phyloP scores from a whole-genome alignment of 2,329 filamentous ascomycete genomes.

The Cordyceps tenuipes region DNA sequence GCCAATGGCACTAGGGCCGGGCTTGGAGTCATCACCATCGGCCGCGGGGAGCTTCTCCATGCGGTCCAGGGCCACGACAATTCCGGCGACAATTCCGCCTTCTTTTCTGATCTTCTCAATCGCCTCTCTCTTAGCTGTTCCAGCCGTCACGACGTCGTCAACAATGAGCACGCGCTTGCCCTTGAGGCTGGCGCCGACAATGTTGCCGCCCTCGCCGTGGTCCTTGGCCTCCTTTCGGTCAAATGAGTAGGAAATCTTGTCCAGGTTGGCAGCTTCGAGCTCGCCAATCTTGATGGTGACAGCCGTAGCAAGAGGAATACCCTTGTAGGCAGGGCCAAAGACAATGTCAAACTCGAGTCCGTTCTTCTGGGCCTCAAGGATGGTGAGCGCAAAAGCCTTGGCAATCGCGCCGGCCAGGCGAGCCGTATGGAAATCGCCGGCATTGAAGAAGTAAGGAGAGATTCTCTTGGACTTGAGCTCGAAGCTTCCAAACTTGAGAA shows the following conservation, averaged over 20 bases:
- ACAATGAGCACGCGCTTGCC: slow-evolving; percentile 84
- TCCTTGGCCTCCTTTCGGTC: slow-evolving; percentile 96
- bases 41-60: slow-evolving; percentile 68
- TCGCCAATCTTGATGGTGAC: slow-evolving; percentile 68
- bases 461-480: slow-evolving; percentile 85
- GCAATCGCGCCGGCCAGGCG: slow-evolving; percentile 70
- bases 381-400: slow-evolving; percentile 67
- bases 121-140: slow-evolving; percentile 87
- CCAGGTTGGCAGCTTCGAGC: slow-evolving; percentile 58
- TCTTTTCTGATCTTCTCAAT: slow-evolving; percentile 81
- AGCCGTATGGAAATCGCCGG: slow-evolving; percentile 79
- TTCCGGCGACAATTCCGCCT: slow-evolving; percentile 76
- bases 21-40: slow-evolving; percentile 58
- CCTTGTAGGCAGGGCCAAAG: slow-evolving; percentile 95
- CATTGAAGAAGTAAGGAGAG: slow-evolving; percentile 98
- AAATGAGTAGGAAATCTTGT: slow-evolving; percentile 72
- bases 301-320: slow-evolving; percentile 79
- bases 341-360: slow-evolving; percentile 67
- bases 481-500: slow-evolving; percentile 75
- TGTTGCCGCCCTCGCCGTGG: slow-evolving; percentile 88
- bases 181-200: slow-evolving; percentile 78
- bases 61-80: slow-evolving; percentile 81
- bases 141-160: slow-evolving; percentile 94
- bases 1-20: slow-evolving; percentile 72
- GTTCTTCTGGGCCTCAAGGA: slow-evolving; percentile 39